Conservation (phyloP, 192 early-diverging fungal genomes). For the Phycomyces blakesleeanus region DNA sequence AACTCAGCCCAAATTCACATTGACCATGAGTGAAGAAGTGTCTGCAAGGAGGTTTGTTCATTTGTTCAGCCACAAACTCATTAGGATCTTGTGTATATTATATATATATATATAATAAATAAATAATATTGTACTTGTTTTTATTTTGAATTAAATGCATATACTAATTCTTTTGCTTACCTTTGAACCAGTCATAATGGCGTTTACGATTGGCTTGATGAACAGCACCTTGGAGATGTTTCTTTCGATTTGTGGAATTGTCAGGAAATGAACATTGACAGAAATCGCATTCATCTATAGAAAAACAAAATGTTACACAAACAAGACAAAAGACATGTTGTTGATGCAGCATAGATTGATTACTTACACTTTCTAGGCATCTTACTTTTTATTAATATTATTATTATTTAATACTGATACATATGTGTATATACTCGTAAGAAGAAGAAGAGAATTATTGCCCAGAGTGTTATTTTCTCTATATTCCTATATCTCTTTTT, state of each 20-base stretch:
- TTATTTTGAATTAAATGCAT: no score
- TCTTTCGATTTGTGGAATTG: conserved; percentile 34
- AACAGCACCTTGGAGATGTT: conserved; percentile 32
- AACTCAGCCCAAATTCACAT: conserved; percentile 37
- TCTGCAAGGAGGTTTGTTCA: conserved; percentile 35
- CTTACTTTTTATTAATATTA: no score
- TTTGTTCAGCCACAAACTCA: conserved; percentile 32
- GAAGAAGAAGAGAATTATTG: no score
- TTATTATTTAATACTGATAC: neutral
- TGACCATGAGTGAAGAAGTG: conserved; percentile 21
- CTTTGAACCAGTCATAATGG: conserved; percentile 40
- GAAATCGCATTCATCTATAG: conserved; percentile 39
- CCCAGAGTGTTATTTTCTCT: no score
- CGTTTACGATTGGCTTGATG: conserved; percentile 29
- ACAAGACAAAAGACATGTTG: no score
- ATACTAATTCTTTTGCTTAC: no score
- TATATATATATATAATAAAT: no score
- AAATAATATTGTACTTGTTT: no score
- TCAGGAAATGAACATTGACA: conserved; percentile 43
- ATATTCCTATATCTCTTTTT: no score
- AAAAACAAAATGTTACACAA: conserved; percentile 1
- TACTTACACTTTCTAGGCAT: conserved; percentile 23
- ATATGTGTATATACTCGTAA: neutral
- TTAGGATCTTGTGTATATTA: conserved; percentile 37
- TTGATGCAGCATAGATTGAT: no score